phyloP scores from a whole-genome alignment of 139 green algal genomes.

The Coccomyxa sp. region DNA sequence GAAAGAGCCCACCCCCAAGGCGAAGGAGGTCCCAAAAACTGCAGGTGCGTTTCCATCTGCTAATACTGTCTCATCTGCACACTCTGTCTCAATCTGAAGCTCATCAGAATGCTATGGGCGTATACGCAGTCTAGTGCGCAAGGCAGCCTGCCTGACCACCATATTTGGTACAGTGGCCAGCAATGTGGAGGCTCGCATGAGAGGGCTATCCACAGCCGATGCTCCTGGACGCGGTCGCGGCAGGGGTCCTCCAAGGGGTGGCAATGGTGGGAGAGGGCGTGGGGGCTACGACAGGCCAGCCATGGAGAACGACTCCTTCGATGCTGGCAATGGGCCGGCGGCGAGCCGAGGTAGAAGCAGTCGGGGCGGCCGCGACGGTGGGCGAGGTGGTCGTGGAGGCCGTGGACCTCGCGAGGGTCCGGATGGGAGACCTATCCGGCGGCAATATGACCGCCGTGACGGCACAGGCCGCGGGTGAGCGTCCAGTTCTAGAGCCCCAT shows the following conservation, averaged over 20 bases:
- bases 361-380: conserved; percentile 16
- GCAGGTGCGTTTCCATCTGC: neutral
- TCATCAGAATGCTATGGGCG: too few relatives aligned
- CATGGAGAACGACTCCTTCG: neutral
- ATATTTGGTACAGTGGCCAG: conserved; percentile 8
- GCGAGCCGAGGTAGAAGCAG: conserved; percentile 16
- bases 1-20: conserved; percentile 5
- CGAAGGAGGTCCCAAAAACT: neutral
- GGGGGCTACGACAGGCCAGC: conserved; percentile 13
- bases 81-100: too few relatives aligned
- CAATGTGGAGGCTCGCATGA: conserved; percentile 5
- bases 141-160: too few relatives aligned
- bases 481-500: neutral
- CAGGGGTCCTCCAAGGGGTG: conserved; percentile 3
- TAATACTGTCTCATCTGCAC: neutral
- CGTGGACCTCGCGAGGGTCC: conserved; percentile 7
- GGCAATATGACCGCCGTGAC: conserved; percentile 80
- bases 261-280: conserved; percentile 5
- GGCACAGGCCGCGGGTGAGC: conserved; percentile 74
- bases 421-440: conserved; percentile 28
- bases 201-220: neutral
- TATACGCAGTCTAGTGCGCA: too few relatives aligned
- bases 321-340: neutral
- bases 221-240: conserved; percentile 4
- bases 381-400: conserved; percentile 20